Base-by-base conservation (phyloP, 2,329 filamentous ascomycete genomes). In the Penicillium expansum region DNA sequence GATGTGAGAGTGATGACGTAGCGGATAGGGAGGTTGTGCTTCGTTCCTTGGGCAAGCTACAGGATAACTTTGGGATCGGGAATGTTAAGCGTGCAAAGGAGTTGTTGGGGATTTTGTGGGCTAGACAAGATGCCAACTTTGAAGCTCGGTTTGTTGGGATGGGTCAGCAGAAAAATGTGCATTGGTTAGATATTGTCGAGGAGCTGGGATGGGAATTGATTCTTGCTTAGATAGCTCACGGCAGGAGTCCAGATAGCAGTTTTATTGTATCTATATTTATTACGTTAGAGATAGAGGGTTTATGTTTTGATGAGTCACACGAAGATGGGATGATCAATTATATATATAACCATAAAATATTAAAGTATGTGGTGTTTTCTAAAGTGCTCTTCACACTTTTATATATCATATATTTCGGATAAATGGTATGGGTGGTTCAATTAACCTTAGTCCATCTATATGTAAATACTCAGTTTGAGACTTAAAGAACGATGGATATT, bases 61-160 rank as follows among this genome's bases (percentile, higher is more conserved):
- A 74, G 33, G 33, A 52, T 16, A 74, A 72, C 51, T 75, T 74
- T 52, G 70, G 71, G 2, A 74, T 73, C 51, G 70, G 70, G 2
- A 74, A 73, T 67, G 69, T 71, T 7, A 55, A 62, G 38, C 67
- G 71, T 7, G 71, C 67, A 8, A 71, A 70, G 56, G 70, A 74
- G 35, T 22, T 72, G 9, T 58, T 73, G 35, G 29, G 41, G 20
- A 55, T 70, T 2, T 57, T 73, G 13, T 73, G 71, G 71, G 53
- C 57, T 14, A 62, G 64, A 37, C 56, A 52, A 9, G 64, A 67
- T 57, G 60, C 56, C 14, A 32, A 42, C 41, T n/a, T 27, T 22
- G 38, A 43, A 13, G 13, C 14, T 10, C 16, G 9, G 29, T 32
- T 8, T 22, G 33, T 13, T 11, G 64, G 53, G 14, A 52, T 24